phyloP scores from a whole-genome alignment of 176 grass and related monocot genomes.

The Chrysopogon serrulatus region DNA sequence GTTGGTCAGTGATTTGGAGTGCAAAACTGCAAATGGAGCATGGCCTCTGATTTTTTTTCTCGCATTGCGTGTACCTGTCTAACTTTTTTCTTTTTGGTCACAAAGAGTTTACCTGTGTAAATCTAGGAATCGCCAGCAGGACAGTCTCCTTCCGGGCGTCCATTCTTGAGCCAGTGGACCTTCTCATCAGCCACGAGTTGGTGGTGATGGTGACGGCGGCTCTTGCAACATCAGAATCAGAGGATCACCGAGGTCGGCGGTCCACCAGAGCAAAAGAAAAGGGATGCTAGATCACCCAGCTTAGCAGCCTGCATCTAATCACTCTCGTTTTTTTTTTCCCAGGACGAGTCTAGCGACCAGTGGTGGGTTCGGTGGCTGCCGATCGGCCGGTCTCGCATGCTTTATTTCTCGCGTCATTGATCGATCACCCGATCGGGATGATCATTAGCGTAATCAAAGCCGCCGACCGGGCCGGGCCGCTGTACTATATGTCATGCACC shows the following conservation, averaged over 20 bases:
- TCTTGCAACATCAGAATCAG: not conserved
- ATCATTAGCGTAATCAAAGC: slow-evolving; percentile 35
- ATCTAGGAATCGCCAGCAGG: not conserved
- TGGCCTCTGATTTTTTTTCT: not conserved
- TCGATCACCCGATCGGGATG: not conserved
- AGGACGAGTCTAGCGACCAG: not conserved
- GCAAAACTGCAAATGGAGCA: not conserved
- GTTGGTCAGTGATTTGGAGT: not conserved
- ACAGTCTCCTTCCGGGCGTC: not conserved
- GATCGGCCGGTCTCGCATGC: not conserved
- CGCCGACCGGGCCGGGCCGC: not conserved
- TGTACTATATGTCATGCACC: not conserved
- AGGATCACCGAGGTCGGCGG: not conserved
- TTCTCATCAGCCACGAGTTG: too few relatives aligned
- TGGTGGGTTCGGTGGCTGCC: slow-evolving; percentile 30
- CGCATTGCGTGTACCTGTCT: not conserved
- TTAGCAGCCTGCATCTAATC: not conserved
- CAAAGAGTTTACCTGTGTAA: not conserved
- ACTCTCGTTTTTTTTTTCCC: not conserved
- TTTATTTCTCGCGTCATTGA: not conserved
- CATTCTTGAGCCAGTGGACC: not conserved
- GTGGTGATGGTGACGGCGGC: not conserved
- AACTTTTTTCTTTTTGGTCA: too few relatives aligned
- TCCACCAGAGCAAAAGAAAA: not conserved
- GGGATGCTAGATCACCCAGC: not conserved